Evolutionary conservation across 768 basidiomycete genomes (phyloP).

Genomic region (Chiua virens): DNA sequence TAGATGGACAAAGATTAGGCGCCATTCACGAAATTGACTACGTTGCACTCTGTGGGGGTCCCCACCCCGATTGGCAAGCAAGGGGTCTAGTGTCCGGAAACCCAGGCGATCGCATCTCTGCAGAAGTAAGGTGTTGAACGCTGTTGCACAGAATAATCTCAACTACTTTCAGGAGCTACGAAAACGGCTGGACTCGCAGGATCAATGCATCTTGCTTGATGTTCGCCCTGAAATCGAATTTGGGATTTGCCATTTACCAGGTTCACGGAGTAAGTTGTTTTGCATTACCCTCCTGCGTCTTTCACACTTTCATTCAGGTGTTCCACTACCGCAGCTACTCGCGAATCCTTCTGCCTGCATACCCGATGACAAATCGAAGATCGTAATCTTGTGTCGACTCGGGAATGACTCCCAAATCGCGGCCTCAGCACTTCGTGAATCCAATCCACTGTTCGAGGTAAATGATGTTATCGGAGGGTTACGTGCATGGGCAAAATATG

Average conservation of each 20-base stretch:
- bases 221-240: constrained; percentile 80
- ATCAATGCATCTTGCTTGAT: constrained; percentile 56
- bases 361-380: constrained; percentile 22
- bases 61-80: constrained; percentile 61
- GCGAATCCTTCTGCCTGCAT: constrained; percentile 54
- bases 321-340: constrained; percentile 67
- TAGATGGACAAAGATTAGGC: constrained; percentile 41
- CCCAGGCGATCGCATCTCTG: constrained; percentile 43
- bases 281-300: neutral
- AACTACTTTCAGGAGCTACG: constrained; percentile 48
- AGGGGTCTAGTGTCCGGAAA: constrained; percentile 48
- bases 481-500: constrained; percentile 70
- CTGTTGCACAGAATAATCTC: neutral
- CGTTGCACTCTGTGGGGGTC: constrained; percentile 82
- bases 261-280: constrained; percentile 61
- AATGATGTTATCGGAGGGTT: constrained; percentile 83
- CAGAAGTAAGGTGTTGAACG: constrained; percentile 36
- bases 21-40: constrained; percentile 68
- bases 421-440: constrained; percentile 45
- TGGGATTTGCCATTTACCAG: constrained; percentile 80
- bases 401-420: constrained; percentile 96
- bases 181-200: constrained; percentile 33
- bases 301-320: constrained; percentile 48
- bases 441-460: constrained; percentile 34
- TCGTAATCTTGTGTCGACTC: constrained; percentile 75